These are phyloP conservation scores for Wickerhamomyces rabaulensis DNA, from an alignment of 805 yeast genomes.

Conservation along the genomic window DNA sequence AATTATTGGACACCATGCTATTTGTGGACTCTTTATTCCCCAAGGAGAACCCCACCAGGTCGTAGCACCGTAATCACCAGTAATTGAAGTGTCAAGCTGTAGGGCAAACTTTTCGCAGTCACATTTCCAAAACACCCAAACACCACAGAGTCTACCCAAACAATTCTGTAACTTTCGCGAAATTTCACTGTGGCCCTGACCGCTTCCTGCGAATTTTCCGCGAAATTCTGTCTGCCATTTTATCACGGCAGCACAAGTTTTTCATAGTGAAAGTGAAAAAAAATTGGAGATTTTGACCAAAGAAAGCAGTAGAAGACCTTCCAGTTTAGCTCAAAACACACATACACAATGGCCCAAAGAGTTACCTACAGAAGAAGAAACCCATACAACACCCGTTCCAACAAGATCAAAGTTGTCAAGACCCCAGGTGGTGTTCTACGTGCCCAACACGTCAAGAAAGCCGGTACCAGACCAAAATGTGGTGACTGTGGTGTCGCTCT, in stretches of 20 bases:
- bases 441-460: slow-evolving; percentile 95
- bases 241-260: background rate
- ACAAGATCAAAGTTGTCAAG: slow-evolving; percentile 99
- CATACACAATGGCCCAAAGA: slow-evolving; percentile 90
- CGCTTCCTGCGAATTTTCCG: background rate
- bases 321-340: background rate
- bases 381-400: slow-evolving; percentile 99
- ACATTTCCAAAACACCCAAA: slow-evolving; percentile 5
- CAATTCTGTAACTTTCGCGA: background rate
- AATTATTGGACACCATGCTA: slow-evolving; percentile 7
- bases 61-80: background rate
- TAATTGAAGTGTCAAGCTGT: background rate
- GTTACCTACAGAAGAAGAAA: slow-evolving; percentile 98
- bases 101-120: slow-evolving; percentile 8
- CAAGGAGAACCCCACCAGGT: background rate
- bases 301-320: no score
- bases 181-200: background rate
- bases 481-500: slow-evolving; percentile 79
- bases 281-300: background rate
- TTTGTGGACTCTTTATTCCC: background rate
- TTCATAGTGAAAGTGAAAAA: background rate
- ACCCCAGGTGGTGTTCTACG: slow-evolving; percentile 99
- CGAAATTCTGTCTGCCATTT: background rate
- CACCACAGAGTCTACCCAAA: slow-evolving; percentile 1
- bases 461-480: slow-evolving; percentile 76